Percentiles rank a stretch among this genome's conserved stretches.
These are phyloP conservation scores for Botryosphaeria agaves DNA, from an alignment of 2,329 filamentous ascomycete genomes.

Conservation along the genomic window DNA sequence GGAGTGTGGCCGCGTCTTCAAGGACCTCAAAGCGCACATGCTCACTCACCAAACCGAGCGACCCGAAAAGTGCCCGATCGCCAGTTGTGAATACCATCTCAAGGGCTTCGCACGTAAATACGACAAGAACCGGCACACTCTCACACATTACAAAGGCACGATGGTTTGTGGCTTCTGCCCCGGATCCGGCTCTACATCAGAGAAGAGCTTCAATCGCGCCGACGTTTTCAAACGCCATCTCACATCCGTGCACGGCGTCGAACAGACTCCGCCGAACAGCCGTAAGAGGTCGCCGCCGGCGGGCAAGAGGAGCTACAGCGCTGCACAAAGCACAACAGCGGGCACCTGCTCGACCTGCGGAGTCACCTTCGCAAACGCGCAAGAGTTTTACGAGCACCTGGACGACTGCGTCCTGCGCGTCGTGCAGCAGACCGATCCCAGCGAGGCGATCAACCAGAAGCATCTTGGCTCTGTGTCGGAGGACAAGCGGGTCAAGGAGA, in stretches of 20 bases:
- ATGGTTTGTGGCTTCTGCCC: slow-evolving; percentile 96
- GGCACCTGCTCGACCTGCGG: slow-evolving; percentile 90
- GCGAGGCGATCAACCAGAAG: slow-evolving; percentile 39
- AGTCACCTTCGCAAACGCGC: slow-evolving; percentile 64
- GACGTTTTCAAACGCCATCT: slow-evolving; percentile 93
- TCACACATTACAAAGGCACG: slow-evolving; percentile 92
- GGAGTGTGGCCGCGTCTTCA: slow-evolving; percentile 74
- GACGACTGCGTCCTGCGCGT: slow-evolving; percentile 52
- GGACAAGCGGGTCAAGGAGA: slow-evolving; percentile 38
- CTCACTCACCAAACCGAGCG: slow-evolving; percentile 82
- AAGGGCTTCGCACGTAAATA: slow-evolving; percentile 94
- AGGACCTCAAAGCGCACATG: slow-evolving; percentile 87
- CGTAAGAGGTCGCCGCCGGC: slow-evolving; percentile 46
- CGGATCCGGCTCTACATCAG: slow-evolving; percentile 68
- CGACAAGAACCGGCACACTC: slow-evolving; percentile 85
- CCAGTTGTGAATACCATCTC: slow-evolving; percentile 77
- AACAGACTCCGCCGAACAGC: slow-evolving; percentile 84
- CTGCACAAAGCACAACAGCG: slow-evolving; percentile 52
- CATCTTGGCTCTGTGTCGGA: slow-evolving; percentile 40
- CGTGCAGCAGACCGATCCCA: slow-evolving; percentile 40
- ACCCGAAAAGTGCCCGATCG: slow-evolving; percentile 86
- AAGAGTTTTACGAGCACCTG: slow-evolving; percentile 95
- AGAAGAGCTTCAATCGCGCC: slow-evolving; percentile 91
- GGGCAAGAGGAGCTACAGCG: slow-evolving; percentile 49
- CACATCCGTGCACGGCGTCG: slow-evolving; percentile 78